phyloP scores from a whole-genome alignment of 129 eudicot genomes.

The Solidago caesia region DNA sequence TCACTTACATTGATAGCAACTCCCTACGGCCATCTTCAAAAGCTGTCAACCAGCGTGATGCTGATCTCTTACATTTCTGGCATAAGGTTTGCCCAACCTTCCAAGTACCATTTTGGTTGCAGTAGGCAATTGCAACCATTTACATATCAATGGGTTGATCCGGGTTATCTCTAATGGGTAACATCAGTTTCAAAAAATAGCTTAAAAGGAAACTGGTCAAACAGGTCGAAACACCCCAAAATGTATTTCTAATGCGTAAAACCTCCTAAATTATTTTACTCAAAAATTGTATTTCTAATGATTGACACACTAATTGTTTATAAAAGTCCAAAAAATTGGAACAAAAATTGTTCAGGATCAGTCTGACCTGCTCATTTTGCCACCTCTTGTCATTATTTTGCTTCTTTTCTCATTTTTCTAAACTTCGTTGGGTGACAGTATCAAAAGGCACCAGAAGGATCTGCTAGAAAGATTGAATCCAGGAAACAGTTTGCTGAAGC shows the following conservation, averaged over 20 bases:
- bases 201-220: not conserved
- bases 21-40: constrained; percentile 50
- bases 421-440: constrained; percentile 42
- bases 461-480: constrained; percentile 63
- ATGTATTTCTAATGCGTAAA: not conserved
- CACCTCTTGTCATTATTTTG: not conserved
- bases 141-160: not conserved
- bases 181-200: not conserved
- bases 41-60: constrained; percentile 91
- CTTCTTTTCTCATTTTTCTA: not conserved
- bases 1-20: constrained; percentile 46
- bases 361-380: not conserved
- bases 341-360: not conserved
- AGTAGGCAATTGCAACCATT: not conserved
- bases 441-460: constrained; percentile 92
- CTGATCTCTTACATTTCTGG: constrained; percentile 90
- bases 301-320: not conserved
- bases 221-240: not conserved
- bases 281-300: not conserved
- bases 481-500: constrained; percentile 82
- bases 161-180: not conserved
- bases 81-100: constrained; percentile 54
- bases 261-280: not conserved
- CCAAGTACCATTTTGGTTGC: not conserved
- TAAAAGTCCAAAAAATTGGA: not conserved